A percentile compares a stretch with the other conserved stretches of the same genome.
Conservation (phyloP, 306 rosid genomes). For the Trichosanthes cucumerina region DNA sequence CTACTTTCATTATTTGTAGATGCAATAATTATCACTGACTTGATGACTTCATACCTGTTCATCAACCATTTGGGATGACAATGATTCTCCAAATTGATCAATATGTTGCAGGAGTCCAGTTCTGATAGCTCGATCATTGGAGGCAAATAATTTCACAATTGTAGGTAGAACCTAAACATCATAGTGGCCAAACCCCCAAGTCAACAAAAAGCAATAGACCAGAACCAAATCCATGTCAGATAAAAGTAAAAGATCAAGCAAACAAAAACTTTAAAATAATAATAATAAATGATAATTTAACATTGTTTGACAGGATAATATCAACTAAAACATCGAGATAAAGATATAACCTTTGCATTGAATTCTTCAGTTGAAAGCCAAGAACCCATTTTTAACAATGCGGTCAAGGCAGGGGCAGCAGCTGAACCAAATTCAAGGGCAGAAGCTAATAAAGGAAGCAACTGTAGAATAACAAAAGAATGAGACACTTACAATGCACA, state of each 20-base stretch:
- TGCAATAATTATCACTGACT: constrained; percentile 10
- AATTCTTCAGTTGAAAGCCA: constrained; percentile 89
- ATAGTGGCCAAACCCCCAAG: constrained; percentile 15
- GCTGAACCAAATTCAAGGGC: constrained; percentile 99
- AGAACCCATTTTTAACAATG: constrained; percentile 93
- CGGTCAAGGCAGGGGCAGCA: constrained; percentile 94
- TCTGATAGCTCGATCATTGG: constrained; percentile 92
- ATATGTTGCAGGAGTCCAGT: constrained; percentile 91
- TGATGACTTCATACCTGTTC: constrained; percentile 57
- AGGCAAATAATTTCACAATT: constrained; percentile 75
- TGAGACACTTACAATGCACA: constrained; percentile 7
- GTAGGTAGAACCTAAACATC: constrained; percentile 68
- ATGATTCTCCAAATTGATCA: constrained; percentile 88
- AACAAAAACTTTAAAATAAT: neutral
- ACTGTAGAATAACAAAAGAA: constrained; percentile 47
- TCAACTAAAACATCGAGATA: neutral
- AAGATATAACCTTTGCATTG: constrained; percentile 48
- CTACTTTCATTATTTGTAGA: constrained; percentile 8
- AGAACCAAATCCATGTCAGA: constrained; percentile 15
- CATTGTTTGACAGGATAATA: neutral
- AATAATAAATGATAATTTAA: neutral
- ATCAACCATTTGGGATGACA: constrained; percentile 78
- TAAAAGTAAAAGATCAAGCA: neutral
- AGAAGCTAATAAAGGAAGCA: constrained; percentile 96
- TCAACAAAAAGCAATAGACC: constrained; percentile 3